Conservation (phyloP, 2,329 filamentous ascomycete genomes). For the Microsporum ferrugineum region DNA sequence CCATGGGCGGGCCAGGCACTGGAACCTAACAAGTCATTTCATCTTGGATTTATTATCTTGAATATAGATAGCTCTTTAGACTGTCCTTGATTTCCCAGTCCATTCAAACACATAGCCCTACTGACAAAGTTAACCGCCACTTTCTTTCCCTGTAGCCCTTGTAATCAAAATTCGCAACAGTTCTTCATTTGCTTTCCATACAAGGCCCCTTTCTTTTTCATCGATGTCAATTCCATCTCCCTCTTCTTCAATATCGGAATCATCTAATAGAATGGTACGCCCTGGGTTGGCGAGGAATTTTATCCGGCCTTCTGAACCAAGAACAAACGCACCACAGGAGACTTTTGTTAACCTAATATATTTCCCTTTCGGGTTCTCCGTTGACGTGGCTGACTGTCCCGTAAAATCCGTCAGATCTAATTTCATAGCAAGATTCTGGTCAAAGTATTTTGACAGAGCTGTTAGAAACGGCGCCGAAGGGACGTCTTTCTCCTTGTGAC, state of each 20-base stretch:
- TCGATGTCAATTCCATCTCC: slow-evolving; percentile 12
- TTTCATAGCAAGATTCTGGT: slow-evolving; percentile 31
- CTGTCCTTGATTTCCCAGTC: too few species aligned
- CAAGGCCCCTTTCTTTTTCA: slow-evolving; percentile 15
- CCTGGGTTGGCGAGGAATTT: slow-evolving; percentile 25
- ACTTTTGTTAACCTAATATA: slow-evolving; percentile 29
- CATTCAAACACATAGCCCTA: neutral
- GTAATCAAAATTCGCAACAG: slow-evolving; percentile 24
- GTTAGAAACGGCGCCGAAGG: slow-evolving; percentile 17
- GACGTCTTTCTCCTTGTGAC: slow-evolving; percentile 8
- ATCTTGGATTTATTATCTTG: too few species aligned
- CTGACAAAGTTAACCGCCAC: neutral
- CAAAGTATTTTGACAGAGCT: slow-evolving; percentile 27
- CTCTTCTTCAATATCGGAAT: slow-evolving; percentile 14
- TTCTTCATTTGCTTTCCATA: slow-evolving; percentile 24
- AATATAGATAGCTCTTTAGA: too few species aligned
- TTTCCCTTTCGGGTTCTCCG: neutral
- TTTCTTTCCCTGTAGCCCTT: slow-evolving; percentile 18
- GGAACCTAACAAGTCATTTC: too few species aligned
- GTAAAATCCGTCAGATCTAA: slow-evolving; percentile 20
- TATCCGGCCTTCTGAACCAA: slow-evolving; percentile 29
- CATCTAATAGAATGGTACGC: slow-evolving; percentile 12
- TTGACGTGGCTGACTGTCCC: neutral
- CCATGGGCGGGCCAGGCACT: too few species aligned
- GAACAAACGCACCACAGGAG: slow-evolving; percentile 30